Evolutionary conservation across 768 basidiomycete species (phyloP).

Genomic region (Russula vinacea): DNA sequence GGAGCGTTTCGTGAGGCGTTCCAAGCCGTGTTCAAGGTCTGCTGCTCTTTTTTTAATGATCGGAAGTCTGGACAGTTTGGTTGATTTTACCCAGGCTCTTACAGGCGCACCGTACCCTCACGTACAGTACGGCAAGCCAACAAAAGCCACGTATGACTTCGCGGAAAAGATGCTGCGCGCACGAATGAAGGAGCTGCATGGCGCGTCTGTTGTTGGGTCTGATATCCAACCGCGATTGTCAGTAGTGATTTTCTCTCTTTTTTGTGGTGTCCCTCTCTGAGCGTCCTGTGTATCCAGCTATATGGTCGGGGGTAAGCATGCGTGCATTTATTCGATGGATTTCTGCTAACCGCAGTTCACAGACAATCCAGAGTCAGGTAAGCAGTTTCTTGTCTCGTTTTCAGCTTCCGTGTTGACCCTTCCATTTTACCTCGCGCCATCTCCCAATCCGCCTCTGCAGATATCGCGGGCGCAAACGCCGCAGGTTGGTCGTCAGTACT

Average conservation of each 20-base stretch:
- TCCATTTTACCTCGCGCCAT: neutral
- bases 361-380: conserved; percentile 88
- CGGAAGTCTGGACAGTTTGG: conserved; percentile 5
- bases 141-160: conserved; percentile 74
- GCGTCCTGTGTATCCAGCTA: conserved; percentile 50
- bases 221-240: conserved; percentile 47
- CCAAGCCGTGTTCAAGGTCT: conserved; percentile 58
- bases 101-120: conserved; percentile 68
- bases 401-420: conserved; percentile 23
- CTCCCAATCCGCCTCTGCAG: conserved; percentile 36
- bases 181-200: conserved; percentile 36
- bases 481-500: conserved; percentile 83
- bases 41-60: neutral
- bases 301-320: conserved; percentile 84
- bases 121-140: conserved; percentile 88
- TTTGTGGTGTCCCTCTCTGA: conserved; percentile 19
- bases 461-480: conserved; percentile 85
- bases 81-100: conserved; percentile 49
- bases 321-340: neutral
- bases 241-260: conserved; percentile 34
- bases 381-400: conserved; percentile 3
- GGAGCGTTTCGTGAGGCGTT: conserved; percentile 86
- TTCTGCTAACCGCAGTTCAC: neutral
- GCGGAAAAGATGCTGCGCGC: conserved; percentile 61
- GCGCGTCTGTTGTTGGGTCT: conserved; percentile 14